Evolutionary conservation across 768 basidiomycete species (phyloP).

Genomic region (Psilocybe cyanescens): DNA sequence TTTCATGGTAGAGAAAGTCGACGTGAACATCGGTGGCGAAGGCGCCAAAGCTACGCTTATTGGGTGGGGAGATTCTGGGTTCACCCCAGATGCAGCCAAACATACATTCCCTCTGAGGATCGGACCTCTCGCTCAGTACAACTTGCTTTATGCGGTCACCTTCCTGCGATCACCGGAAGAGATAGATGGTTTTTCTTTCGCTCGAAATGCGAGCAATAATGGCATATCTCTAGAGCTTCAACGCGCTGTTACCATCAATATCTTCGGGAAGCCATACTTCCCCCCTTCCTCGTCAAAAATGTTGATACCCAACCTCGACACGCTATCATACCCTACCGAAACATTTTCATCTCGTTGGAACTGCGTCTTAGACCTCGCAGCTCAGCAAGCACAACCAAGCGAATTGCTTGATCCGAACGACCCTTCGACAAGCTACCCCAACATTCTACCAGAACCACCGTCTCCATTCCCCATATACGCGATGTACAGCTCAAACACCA

Average conservation of each 20-base stretch:
- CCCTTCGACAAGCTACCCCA: slow-evolving; percentile 35
- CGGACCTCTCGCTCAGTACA: slow-evolving; percentile 80
- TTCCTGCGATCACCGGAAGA: slow-evolving; percentile 72
- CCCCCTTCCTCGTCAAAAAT: slow-evolving; percentile 24
- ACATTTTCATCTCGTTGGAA: slow-evolving; percentile 90
- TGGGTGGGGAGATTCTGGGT: slow-evolving; percentile 61
- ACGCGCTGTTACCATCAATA: slow-evolving; percentile 78
- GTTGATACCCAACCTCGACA: slow-evolving; percentile 20
- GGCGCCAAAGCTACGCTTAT: slow-evolving; percentile 53
- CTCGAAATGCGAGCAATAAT: slow-evolving; percentile 27
- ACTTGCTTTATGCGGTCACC: slow-evolving; percentile 88
- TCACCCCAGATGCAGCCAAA: slow-evolving; percentile 41
- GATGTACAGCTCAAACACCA: slow-evolving; percentile 25
- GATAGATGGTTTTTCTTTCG: slow-evolving; percentile 45
- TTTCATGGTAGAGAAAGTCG: slow-evolving; percentile 77
- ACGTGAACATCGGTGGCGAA: slow-evolving; percentile 75
- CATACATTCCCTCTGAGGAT: slow-evolving; percentile 73
- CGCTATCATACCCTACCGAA: slow-evolving; percentile 60
- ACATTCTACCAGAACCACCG: slow-evolving; percentile 71
- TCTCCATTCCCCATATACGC: slow-evolving; percentile 72
- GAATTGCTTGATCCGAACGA: slow-evolving; percentile 37
- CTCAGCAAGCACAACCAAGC: slow-evolving; percentile 34
- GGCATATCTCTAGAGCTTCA: slow-evolving; percentile 53
- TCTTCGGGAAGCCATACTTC: slow-evolving; percentile 73
- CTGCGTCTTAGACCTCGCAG: slow-evolving; percentile 79